Percentiles rank a stretch among this genome's conserved stretches.
Conservation (phyloP, 2,329 filamentous ascomycete species). For the Tothia fuscella region DNA sequence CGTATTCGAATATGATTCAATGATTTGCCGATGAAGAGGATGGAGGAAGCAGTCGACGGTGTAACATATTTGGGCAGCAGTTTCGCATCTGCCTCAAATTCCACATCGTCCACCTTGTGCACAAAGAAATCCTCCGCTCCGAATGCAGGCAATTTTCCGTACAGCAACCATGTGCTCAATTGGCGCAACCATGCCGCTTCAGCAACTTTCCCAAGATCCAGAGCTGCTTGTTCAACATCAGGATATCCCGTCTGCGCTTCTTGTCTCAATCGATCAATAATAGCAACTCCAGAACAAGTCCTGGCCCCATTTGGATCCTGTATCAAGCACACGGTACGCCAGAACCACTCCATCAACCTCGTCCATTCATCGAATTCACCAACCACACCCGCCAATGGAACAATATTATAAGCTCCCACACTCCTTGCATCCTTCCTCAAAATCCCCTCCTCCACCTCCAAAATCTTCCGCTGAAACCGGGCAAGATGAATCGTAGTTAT, state of each 20-base stretch:
- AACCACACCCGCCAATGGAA: conserved; percentile 76
- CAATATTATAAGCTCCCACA: conserved; percentile 87
- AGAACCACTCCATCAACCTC: conserved; percentile 74
- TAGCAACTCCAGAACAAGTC: conserved; percentile 51
- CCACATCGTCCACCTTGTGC: conserved; percentile 20
- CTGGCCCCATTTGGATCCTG: conserved; percentile 21
- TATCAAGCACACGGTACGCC: conserved; percentile 61
- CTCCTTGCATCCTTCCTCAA: conserved; percentile 62
- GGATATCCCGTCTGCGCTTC: conserved; percentile 80
- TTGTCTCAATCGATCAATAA: conserved; percentile 65
- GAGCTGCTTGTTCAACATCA: conserved; percentile 68
- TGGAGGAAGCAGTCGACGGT: conserved; percentile 60
- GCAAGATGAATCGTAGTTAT: conserved; percentile 64
- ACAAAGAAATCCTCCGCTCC: conserved; percentile 84
- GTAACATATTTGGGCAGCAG: conserved; percentile 73
- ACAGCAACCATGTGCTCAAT: conserved; percentile 79
- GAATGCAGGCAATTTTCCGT: conserved; percentile 68
- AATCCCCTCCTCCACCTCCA: conserved; percentile 72
- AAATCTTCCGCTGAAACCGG: conserved; percentile 69
- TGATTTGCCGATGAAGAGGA: conserved; percentile 83
- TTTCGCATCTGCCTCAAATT: conserved; percentile 28
- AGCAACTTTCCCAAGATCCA: conserved; percentile 60
- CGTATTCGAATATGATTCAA: conserved; percentile 63
- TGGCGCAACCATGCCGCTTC: conserved; percentile 90
- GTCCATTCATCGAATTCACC: conserved; percentile 81